These are phyloP conservation scores for Pichia sp. DNA, from an alignment of 1,139 yeast genomes.

Conservation along the genomic window DNA sequence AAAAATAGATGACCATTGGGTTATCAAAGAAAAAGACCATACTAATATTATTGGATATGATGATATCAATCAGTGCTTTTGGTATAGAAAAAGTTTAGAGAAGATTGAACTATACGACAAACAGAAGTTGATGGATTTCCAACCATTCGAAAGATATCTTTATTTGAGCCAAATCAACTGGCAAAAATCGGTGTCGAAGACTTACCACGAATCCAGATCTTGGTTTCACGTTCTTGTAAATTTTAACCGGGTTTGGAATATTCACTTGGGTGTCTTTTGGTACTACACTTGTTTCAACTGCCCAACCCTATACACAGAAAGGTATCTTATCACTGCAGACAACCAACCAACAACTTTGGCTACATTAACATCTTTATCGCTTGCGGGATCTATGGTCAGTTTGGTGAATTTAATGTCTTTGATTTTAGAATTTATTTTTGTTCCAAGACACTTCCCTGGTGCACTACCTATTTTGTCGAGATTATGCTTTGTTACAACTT, in stretches of 20 bases:
- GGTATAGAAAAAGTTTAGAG: constrained; percentile 51
- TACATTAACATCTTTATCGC: constrained; percentile 43
- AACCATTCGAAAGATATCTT: constrained; percentile 44
- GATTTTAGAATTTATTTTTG: constrained; percentile 42
- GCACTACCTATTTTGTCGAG: constrained; percentile 42
- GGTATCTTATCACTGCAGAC: constrained; percentile 41
- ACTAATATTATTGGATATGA: constrained; percentile 53
- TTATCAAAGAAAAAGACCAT: constrained; percentile 50
- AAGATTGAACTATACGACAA: constrained; percentile 36
- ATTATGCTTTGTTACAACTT: constrained; percentile 31
- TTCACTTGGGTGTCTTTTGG: constrained; percentile 59
- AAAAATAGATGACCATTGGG: constrained; percentile 36
- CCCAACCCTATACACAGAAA: constrained; percentile 49
- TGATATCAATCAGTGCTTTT: constrained; percentile 58
- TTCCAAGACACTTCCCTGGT: constrained; percentile 56
- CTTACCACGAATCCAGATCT: constrained; percentile 52
- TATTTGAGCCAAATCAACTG: constrained; percentile 43
- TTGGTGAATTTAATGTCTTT: constrained; percentile 42
- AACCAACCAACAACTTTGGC: constrained; percentile 48
- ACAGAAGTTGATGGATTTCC: constrained; percentile 39
- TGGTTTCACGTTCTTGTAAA: constrained; percentile 57
- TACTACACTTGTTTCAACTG: constrained; percentile 51
- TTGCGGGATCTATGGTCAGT: constrained; percentile 49
- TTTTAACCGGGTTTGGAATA: constrained; percentile 59
- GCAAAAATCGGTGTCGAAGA: constrained; percentile 49